Evolutionary conservation across 139 green algal species (phyloP).

Genomic region (Tetraselmis striata): DNA sequence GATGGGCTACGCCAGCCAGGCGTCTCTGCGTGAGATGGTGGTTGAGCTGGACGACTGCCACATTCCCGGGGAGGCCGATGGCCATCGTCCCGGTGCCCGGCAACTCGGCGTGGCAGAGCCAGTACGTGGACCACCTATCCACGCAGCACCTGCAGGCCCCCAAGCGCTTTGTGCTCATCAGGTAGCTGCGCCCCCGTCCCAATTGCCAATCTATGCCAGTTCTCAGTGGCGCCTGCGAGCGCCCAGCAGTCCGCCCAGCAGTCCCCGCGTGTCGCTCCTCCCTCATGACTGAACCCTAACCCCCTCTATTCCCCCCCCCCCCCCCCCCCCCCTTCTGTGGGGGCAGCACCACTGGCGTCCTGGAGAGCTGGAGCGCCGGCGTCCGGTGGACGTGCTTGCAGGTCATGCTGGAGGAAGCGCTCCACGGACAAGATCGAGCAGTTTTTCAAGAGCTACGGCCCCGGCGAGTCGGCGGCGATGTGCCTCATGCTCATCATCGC

Average conservation of each 20-base stretch:
- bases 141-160: constrained; percentile 57
- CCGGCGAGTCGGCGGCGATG: constrained; percentile 79
- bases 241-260: too few relatives aligned
- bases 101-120: constrained; percentile 2
- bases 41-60: constrained; percentile 44
- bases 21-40: constrained; percentile 64
- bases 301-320: too few relatives aligned
- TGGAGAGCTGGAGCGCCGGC: constrained; percentile 65
- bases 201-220: too few relatives aligned
- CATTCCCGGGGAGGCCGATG: background rate
- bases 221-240: too few relatives aligned
- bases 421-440: constrained; percentile 44
- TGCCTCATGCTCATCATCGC: constrained; percentile 67
- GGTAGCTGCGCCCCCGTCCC: background rate
- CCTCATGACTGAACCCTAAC: too few relatives aligned
- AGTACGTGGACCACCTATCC: constrained; percentile 45
- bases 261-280: too few relatives aligned
- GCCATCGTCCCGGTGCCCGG: constrained; percentile 10
- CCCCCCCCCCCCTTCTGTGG: background rate
- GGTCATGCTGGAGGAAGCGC: constrained; percentile 56
- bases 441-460: constrained; percentile 77
- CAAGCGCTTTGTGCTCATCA: constrained; percentile 69
- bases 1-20: constrained; percentile 21
- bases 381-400: constrained; percentile 56
- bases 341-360: constrained; percentile 59